These are phyloP conservation scores for Pythium insidiosum DNA, from an alignment of 352 stramenopile species.

Conservation along the genomic window DNA sequence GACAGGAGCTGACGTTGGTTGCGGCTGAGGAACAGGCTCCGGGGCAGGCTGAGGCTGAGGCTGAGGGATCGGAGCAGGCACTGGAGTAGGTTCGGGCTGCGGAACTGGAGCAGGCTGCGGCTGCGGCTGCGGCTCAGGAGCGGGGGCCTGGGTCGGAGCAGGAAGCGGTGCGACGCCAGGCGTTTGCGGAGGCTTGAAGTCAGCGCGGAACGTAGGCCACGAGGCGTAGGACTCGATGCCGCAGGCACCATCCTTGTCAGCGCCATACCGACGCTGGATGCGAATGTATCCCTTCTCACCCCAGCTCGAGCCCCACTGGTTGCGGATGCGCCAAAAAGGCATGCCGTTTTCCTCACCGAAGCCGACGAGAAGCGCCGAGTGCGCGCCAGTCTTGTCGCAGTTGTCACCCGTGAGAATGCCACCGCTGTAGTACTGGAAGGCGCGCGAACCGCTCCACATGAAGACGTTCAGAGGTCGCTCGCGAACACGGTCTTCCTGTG, in stretches of 20 bases:
- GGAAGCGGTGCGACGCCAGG: conserved; percentile 1
- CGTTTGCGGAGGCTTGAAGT: conserved; percentile 6
- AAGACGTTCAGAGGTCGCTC: conserved; percentile 45
- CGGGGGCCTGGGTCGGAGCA: background rate
- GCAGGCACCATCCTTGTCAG: conserved; percentile 39
- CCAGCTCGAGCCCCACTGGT: conserved; percentile 65
- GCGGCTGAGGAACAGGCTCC: background rate
- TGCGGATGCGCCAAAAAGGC: conserved; percentile 62
- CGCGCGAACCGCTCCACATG: conserved; percentile 46
- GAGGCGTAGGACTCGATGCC: conserved; percentile 46
- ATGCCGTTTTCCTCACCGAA: conserved; percentile 42
- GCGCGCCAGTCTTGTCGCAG: conserved; percentile 44
- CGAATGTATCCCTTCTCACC: conserved; percentile 62
- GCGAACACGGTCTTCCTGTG: conserved; percentile 36
- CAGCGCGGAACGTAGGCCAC: conserved; percentile 38
- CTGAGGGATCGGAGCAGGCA: background rate
- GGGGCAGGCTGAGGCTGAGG: conserved; percentile 2
- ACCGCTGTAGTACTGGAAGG: conserved; percentile 57
- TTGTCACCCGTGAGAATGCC: conserved; percentile 49
- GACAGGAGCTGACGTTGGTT: background rate
- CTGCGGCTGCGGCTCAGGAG: background rate
- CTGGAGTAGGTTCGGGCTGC: background rate
- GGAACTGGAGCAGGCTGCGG: background rate
- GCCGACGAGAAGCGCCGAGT: conserved; percentile 54
- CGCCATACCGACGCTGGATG: conserved; percentile 41